Conservation (phyloP, 345 rosid genomes). For the Lepidium sativum region DNA sequence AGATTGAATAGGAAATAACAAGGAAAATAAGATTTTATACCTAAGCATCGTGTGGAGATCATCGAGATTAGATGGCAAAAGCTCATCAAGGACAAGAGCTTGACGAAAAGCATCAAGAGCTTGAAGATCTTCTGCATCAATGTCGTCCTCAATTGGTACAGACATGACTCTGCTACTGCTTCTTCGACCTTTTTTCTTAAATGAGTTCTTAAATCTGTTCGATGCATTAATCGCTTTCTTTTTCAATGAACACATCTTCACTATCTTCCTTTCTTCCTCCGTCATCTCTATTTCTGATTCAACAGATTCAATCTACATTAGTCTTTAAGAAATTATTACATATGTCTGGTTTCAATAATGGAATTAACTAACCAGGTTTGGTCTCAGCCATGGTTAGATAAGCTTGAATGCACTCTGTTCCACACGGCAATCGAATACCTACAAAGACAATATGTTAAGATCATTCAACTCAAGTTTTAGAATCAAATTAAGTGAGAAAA, state of each 20-base stretch:
- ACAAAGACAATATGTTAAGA: constrained; percentile 8
- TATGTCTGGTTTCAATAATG: not conserved
- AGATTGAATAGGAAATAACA: not conserved
- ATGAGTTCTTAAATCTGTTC: constrained; percentile 64
- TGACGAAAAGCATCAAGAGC: constrained; percentile 88
- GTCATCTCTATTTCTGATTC: constrained; percentile 33
- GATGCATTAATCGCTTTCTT: constrained; percentile 80
- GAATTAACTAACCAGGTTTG: constrained; percentile 23
- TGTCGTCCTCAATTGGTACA: constrained; percentile 46
- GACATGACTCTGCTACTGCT: constrained; percentile 62
- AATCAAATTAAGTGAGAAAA: not conserved
- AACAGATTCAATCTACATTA: not conserved
- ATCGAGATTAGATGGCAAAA: constrained; percentile 71
- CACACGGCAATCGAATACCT: constrained; percentile 21
- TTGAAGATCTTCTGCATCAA: constrained; percentile 70
- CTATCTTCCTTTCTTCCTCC: constrained; percentile 74
- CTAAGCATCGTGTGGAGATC: constrained; percentile 83
- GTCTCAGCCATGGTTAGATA: constrained; percentile 29
- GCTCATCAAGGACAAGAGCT: constrained; percentile 74
- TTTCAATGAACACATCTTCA: constrained; percentile 57
- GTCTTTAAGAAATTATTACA: not conserved
- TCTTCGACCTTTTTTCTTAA: constrained; percentile 51
- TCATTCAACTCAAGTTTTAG: not conserved
- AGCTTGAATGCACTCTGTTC: constrained; percentile 19
- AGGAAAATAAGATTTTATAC: constrained; percentile 8